Percentiles rank a stretch among this genome's conserved stretches.
These are phyloP conservation scores for Exophiala xenobiotica DNA, from an alignment of 2,329 filamentous ascomycete species.

Conservation along the genomic window DNA sequence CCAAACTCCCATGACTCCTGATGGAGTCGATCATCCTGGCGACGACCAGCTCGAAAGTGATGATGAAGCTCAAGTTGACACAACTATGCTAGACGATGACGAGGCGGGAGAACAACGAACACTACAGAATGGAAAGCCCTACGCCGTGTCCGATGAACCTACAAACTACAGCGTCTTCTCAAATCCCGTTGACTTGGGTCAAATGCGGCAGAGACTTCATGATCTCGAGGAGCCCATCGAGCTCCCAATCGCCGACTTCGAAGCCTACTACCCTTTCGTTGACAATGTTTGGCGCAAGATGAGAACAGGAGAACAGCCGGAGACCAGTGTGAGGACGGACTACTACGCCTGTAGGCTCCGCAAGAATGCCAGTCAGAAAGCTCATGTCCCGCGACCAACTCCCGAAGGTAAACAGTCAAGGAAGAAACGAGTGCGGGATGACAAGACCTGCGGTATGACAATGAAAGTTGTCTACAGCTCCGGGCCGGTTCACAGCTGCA, in stretches of 20 bases:
- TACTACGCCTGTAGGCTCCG: slow-evolving; percentile 50
- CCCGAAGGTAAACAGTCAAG: slow-evolving; percentile 48
- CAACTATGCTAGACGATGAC: slow-evolving; percentile 17
- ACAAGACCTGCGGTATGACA: slow-evolving; percentile 48
- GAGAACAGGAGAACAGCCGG: slow-evolving; percentile 32
- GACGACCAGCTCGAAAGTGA: slow-evolving; percentile 22
- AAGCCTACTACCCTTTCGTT: slow-evolving; percentile 50
- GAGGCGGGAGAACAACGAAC: slow-evolving; percentile 10
- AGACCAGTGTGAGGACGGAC: slow-evolving; percentile 43
- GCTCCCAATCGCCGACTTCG: slow-evolving; percentile 47
- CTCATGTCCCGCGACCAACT: slow-evolving; percentile 40
- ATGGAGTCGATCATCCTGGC: slow-evolving; percentile 17
- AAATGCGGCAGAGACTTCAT: slow-evolving; percentile 46
- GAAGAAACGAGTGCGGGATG: slow-evolving; percentile 46
- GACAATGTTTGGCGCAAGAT: slow-evolving; percentile 54
- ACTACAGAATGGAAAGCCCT: slow-evolving; percentile 18
- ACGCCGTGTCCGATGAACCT: slow-evolving; percentile 15
- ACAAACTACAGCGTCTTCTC: slow-evolving; percentile 38
- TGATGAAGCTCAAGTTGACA: slow-evolving; percentile 19
- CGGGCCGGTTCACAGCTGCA: slow-evolving; percentile 45
- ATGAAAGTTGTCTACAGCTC: slow-evolving; percentile 49
- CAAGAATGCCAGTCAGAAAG: slow-evolving; percentile 39
- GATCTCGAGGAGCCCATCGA: slow-evolving; percentile 48
- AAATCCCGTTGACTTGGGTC: slow-evolving; percentile 45
- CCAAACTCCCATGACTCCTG: slow-evolving; percentile 17